Evolutionary conservation across 257 asterid genomes (phyloP).

Genomic region (Ophiorrhiza pumila): DNA sequence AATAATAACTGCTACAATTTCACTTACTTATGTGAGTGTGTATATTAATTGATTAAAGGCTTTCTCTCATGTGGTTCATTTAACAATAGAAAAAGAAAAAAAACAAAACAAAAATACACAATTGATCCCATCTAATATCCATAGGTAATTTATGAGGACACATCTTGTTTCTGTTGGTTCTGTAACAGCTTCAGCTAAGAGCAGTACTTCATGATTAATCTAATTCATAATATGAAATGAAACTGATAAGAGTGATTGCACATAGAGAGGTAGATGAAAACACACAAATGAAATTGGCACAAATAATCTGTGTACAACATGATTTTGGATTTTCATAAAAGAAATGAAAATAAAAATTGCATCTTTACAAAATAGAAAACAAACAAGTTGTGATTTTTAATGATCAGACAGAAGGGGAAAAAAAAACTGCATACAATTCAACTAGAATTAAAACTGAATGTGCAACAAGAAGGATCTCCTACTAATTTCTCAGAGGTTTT

Average conservation of each 20-base stretch:
- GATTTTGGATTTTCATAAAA: neutral
- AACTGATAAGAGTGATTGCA: neutral
- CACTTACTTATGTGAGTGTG: neutral
- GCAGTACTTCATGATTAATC: neutral
- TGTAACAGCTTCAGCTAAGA: neutral
- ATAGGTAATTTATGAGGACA: neutral
- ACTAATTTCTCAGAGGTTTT: no score
- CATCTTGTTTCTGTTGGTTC: conserved; percentile 9
- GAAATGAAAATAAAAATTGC: neutral
- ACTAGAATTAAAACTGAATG: neutral
- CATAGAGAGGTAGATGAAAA: no score
- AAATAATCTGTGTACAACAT: neutral
- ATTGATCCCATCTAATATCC: conserved; percentile 15
- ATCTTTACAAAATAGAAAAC: neutral
- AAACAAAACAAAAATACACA: neutral
- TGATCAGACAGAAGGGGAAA: neutral
- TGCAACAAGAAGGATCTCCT: neutral
- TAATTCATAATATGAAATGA: neutral
- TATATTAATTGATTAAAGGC: neutral
- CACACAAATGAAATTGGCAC: neutral
- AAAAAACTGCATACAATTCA: neutral
- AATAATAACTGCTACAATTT: neutral
- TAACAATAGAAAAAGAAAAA: neutral
- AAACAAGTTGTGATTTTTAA: neutral
- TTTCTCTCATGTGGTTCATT: neutral